Percentiles rank a stretch among this genome's conserved stretches.
These are phyloP conservation scores for Fusarium luffae DNA, from an alignment of 2,329 filamentous ascomycete genomes.

Conservation along the genomic window DNA sequence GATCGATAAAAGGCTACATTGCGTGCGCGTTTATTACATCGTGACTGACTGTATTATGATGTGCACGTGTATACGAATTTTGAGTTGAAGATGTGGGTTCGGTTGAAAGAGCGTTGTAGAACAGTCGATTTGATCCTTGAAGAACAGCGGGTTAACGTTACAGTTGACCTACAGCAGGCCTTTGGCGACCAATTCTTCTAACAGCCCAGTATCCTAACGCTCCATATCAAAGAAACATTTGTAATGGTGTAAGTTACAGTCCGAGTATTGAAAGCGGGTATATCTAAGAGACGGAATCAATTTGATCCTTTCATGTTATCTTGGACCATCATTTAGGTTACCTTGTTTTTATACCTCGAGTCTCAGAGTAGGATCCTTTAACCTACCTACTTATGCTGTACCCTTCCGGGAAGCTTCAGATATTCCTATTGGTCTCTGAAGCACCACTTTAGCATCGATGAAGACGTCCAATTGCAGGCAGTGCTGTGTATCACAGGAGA, in stretches of 20 bases:
- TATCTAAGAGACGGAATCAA: neutral
- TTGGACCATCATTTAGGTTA: neutral
- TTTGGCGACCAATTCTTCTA: neutral
- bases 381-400: neutral
- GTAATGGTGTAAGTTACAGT: too few species aligned
- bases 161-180: neutral
- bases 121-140: neutral
- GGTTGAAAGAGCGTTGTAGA: neutral
- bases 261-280: too few species aligned
- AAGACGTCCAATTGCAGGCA: conserved; percentile 3
- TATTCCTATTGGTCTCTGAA: neutral
- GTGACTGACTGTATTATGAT: neutral
- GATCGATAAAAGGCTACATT: conserved; percentile 23
- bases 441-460: neutral
- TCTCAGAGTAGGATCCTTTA: neutral
- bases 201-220: neutral
- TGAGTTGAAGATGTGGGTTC: neutral
- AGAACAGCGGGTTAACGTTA: neutral
- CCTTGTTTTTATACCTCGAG: neutral
- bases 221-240: neutral
- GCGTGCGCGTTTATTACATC: conserved; percentile 1
- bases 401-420: neutral
- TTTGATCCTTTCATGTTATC: neutral
- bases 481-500: neutral
- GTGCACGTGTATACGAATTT: neutral